Evolutionary conservation across 805 yeast species (phyloP).

Genomic region (Saccharomyces cerevisiae): DNA sequence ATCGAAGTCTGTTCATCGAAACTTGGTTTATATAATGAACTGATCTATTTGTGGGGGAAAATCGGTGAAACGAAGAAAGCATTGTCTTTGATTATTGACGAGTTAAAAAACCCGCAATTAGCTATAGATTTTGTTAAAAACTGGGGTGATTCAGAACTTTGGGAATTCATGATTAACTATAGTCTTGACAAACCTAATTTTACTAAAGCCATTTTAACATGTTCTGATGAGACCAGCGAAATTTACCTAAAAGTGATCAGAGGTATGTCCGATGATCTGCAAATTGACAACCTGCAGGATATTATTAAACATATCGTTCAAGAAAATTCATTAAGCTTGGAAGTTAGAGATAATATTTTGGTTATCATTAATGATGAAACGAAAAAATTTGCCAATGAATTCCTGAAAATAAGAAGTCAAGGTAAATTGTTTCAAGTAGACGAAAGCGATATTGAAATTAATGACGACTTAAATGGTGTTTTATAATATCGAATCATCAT

Average conservation of each 20-base stretch:
- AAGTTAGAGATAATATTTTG: slow-evolving; percentile 49
- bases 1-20: slow-evolving; percentile 49
- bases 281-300: slow-evolving; percentile 55
- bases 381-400: slow-evolving; percentile 27
- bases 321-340: slow-evolving; percentile 49
- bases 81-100: slow-evolving; percentile 63
- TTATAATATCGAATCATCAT: too few relatives aligned
- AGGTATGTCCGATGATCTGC: slow-evolving; percentile 52
- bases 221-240: slow-evolving; percentile 55
- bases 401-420: slow-evolving; percentile 25
- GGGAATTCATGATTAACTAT: slow-evolving; percentile 67
- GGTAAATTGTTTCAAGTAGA: slow-evolving; percentile 22
- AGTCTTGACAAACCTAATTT: slow-evolving; percentile 69
- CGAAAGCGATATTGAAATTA: neutral
- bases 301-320: slow-evolving; percentile 54
- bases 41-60: slow-evolving; percentile 73
- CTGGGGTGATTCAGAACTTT: slow-evolving; percentile 63
- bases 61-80: slow-evolving; percentile 78
- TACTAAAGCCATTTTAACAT: slow-evolving; percentile 62
- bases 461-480: neutral
- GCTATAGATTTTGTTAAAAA: slow-evolving; percentile 75
- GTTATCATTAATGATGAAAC: slow-evolving; percentile 49
- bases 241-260: slow-evolving; percentile 58
- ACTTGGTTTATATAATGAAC: slow-evolving; percentile 46
- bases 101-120: slow-evolving; percentile 65